Base-by-base conservation (phyloP, 768 basidiomycete genomes). In the Phylloporus sp. region DNA sequence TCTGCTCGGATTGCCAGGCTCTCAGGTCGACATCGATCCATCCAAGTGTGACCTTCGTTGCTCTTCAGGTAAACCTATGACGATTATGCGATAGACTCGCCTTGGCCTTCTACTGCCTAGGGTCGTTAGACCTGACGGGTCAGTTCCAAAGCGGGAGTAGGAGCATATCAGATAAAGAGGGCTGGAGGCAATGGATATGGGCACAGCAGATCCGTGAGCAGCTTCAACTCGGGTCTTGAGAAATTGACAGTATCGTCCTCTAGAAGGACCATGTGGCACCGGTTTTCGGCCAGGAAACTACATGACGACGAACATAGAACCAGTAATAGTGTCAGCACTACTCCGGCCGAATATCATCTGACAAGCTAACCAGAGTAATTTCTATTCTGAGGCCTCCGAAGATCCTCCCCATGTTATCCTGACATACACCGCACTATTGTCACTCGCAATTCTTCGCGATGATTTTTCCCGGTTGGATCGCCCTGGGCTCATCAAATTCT, bases 121-220 rank as follows among this genome's bases (percentile, higher is more conserved):
- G 92, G 0, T 78, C 82, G 0, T 72, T 99, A 31, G 95, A 97
- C 61, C 70, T 98, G 27, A 76, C 93, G 10, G 82, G 77, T 3
- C 64, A 76, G 6, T 65, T 76, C 24, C 60, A 69, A 8, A 39
- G 43, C 32, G 56, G 57, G 5, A 80, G 79, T 56, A 76, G 76
- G 2, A 76, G 65, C 9, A 64, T 73, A 7, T 59, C 64, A 15
- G 84, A 93, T 57, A 79, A 80, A n/a, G 68, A 79, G 36, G 66
- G 65, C 0, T 95, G 88, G 86, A 72, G 72, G 42, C 75, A 82
- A 49, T 97, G 95, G 95, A 80, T 98, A 43, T 99, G 95, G 91
- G 79, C 76, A 20, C 86, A 94, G 65, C 90, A 97, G 58, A 80
- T 77, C 38, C 70, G 90, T 87, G 46, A 56, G 56, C 45, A 44